These are phyloP conservation scores for Claviceps digitariae DNA, from an alignment of 2,329 filamentous ascomycete species.

Conservation along the genomic window DNA sequence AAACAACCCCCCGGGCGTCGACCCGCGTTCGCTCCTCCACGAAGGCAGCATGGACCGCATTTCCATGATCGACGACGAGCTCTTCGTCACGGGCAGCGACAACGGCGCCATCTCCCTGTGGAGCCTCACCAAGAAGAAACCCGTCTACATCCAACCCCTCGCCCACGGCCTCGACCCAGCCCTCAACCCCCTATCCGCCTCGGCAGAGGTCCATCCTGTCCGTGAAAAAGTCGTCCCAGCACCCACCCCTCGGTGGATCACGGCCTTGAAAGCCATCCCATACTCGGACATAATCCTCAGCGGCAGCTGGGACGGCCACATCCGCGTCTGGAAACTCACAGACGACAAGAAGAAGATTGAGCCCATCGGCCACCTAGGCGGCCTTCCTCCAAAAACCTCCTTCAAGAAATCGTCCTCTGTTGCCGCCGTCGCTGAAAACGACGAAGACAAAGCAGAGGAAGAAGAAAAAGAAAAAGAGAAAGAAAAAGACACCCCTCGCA, in stretches of 20 bases:
- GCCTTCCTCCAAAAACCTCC: constrained; percentile 14
- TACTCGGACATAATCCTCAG: constrained; percentile 84
- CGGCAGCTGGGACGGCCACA: constrained; percentile 80
- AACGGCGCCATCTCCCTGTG: constrained; percentile 79
- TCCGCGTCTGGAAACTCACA: constrained; percentile 74
- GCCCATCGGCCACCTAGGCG: constrained; percentile 52
- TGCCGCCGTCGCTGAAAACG: background rate
- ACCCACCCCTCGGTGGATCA: constrained; percentile 75
- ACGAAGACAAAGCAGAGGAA: background rate
- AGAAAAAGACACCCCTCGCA: constrained; percentile 8
- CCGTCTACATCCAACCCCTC: constrained; percentile 62
- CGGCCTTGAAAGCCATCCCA: constrained; percentile 71
- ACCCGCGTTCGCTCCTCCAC: constrained; percentile 41
- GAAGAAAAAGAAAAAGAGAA: background rate
- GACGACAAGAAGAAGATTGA: constrained; percentile 73
- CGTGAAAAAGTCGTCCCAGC: constrained; percentile 40
- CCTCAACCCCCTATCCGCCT: constrained; percentile 52
- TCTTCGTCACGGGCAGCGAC: constrained; percentile 87
- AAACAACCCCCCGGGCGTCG: constrained; percentile 28
- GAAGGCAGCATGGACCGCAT: constrained; percentile 87
- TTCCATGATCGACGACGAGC: constrained; percentile 75
- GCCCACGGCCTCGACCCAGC: constrained; percentile 77
- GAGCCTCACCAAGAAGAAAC: constrained; percentile 90
- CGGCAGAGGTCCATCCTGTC: constrained; percentile 55
- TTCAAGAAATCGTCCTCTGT: constrained; percentile 11